A percentile compares a stretch with the other conserved stretches of the same genome.
Conservation (phyloP, 257 asterid species). For the Rhazya stricta region DNA sequence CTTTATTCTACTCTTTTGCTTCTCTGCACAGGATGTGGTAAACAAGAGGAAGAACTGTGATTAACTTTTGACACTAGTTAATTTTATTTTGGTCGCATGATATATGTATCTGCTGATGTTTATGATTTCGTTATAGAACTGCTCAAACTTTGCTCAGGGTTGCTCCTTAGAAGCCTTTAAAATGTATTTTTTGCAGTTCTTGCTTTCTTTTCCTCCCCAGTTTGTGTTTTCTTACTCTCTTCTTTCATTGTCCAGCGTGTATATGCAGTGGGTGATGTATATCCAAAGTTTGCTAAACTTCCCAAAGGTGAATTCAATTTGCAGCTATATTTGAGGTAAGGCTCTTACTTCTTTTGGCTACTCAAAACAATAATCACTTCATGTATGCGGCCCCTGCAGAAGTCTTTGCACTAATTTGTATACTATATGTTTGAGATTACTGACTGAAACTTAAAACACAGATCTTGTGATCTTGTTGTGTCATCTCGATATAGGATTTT, state of each 20-base stretch:
- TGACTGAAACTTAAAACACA: background rate
- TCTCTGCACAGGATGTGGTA: background rate
- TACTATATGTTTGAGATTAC: too few relatives aligned
- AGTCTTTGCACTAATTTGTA: background rate
- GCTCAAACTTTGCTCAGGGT: background rate
- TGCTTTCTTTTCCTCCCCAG: slow-evolving; percentile 5
- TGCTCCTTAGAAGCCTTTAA: slow-evolving; percentile 3
- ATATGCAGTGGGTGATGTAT: slow-evolving; percentile 85
- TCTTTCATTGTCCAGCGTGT: slow-evolving; percentile 55
- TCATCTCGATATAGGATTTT: background rate
- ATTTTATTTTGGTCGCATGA: background rate
- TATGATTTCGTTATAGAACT: background rate
- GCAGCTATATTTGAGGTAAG: slow-evolving; percentile 76
- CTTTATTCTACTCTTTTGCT: background rate
- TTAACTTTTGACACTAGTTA: background rate
- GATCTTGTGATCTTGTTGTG: background rate
- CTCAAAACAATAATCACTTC: background rate
- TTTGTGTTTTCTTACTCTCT: slow-evolving; percentile 20
- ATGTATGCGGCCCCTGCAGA: background rate
- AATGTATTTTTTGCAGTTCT: slow-evolving; percentile 1
- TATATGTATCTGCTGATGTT: background rate
- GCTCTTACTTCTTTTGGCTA: slow-evolving; percentile 5
- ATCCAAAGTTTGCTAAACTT: slow-evolving; percentile 70
- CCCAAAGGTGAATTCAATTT: slow-evolving; percentile 92
- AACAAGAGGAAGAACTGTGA: background rate